Base-by-base conservation (phyloP, 805 yeast genomes). In the Lachancea quebecensis region DNA sequence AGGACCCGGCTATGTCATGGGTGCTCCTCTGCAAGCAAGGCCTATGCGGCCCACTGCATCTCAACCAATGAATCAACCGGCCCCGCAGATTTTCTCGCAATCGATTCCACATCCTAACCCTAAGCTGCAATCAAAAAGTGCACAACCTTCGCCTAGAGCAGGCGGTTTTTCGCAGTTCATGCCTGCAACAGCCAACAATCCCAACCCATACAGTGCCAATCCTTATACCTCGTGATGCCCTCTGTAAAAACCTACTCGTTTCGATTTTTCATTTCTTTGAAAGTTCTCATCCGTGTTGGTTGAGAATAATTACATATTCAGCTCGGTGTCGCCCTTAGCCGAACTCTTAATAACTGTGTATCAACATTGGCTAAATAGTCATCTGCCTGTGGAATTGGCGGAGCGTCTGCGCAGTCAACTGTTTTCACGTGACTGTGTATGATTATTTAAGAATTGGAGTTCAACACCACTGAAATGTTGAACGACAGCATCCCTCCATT, bases 111-210 rank as follows among this genome's bases (percentile, higher is more conserved):
- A 28, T 25, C 38, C 38, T n/a, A 11, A 31, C 25, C 6, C 16
- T 25, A 52, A 50, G 30, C 44, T 38, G 11, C 42, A 38, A 16
- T 12, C 42, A 3, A 42, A 38, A 16, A 52, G 50, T 17, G 44
- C 52, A 5, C 25, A 21, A 21, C 54, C 50, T 11, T 42, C 52
- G 7, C 46, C 55, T 2, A 47, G 51, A 15, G 31, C 36, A 12
- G 56, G 58, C n/a, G 67, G 66, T 2, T 63, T 59, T 48, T 56
- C 67, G 4, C 66, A 59, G 33, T 63, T 50, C 38, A 63, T 63
- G 67, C 66, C 67, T 14, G 41, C 58, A 18, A 39, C 53, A 27
- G 44, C 35, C 14, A 45, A 41, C 16, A 42, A 46, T 7, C 51
- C 46, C 10, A 62, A 60, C 44, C 66, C 66, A n/a, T 62, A 62